A percentile compares a stretch with the other conserved stretches of the same genome.
phyloP scores from a whole-genome alignment of 805 yeast genomes.

The Candida parachauliodes region DNA sequence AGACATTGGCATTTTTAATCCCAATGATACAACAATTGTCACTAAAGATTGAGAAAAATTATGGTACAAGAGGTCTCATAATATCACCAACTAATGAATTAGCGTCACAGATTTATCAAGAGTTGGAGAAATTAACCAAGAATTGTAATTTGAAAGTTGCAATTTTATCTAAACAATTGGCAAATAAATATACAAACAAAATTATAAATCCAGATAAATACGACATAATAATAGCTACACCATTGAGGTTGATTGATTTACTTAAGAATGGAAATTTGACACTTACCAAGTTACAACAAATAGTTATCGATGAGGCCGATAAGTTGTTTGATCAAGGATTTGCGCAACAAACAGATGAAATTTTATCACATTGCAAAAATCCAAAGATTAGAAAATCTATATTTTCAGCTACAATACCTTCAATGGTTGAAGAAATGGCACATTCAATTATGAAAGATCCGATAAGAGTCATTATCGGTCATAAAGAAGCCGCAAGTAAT shows the following conservation, averaged over 20 bases:
- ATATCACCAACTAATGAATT: slow-evolving; percentile 94
- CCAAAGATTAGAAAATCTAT: slow-evolving; percentile 63
- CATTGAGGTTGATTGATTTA: slow-evolving; percentile 79
- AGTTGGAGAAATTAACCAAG: slow-evolving; percentile 54
- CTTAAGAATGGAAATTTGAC: slow-evolving; percentile 59
- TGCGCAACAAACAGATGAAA: slow-evolving; percentile 85
- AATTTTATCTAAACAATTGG: slow-evolving; percentile 66
- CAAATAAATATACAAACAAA: slow-evolving; percentile 62
- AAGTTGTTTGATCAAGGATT: slow-evolving; percentile 83
- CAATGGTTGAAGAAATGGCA: slow-evolving; percentile 87
- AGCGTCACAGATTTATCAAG: slow-evolving; percentile 78
- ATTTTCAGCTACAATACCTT: slow-evolving; percentile 94
- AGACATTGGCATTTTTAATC: slow-evolving; percentile 83
- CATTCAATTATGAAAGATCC: slow-evolving; percentile 81
- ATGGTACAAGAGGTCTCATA: slow-evolving; percentile 69
- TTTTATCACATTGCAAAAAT: slow-evolving; percentile 57
- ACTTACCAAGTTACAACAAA: slow-evolving; percentile 62
- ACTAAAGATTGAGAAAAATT: slow-evolving; percentile 22
- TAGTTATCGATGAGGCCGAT: slow-evolving; percentile 95
- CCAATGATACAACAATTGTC: slow-evolving; percentile 65
- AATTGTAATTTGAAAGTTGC: slow-evolving; percentile 60
- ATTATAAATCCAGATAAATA: slow-evolving; percentile 58
- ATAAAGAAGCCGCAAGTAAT: slow-evolving; percentile 86
- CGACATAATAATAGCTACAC: slow-evolving; percentile 84
- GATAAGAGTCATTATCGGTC: slow-evolving; percentile 84